phyloP scores from a whole-genome alignment of 2,329 filamentous ascomycete genomes.

The Apiospora pterosperma region DNA sequence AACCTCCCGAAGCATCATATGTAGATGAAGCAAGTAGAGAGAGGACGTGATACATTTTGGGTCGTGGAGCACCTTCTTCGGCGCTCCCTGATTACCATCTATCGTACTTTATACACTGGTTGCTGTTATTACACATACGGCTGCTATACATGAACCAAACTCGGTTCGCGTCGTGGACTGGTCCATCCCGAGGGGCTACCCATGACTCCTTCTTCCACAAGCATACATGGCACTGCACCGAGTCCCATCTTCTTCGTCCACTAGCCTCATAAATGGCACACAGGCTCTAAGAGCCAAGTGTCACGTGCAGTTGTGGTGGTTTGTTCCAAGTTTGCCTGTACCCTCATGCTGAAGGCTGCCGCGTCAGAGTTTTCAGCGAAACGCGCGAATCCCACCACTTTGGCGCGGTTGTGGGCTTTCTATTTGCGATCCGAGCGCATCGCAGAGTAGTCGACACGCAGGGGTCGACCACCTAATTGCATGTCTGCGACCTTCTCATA shows the following conservation, averaged over 20 bases:
- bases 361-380: not conserved
- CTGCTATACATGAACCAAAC: not conserved
- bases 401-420: not conserved
- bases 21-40: not conserved
- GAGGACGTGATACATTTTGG: not conserved
- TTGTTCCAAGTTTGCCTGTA: not conserved
- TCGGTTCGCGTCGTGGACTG: not conserved
- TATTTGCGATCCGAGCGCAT: not conserved
- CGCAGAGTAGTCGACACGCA: slow-evolving; percentile 63
- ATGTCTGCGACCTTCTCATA: slow-evolving; percentile 52
- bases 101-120: not conserved
- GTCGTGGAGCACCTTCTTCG: not conserved
- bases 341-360: not conserved
- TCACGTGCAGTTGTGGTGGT: not conserved
- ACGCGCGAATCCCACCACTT: too few species aligned
- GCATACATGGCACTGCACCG: not conserved
- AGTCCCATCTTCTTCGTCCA: not conserved
- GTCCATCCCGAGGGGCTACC: not conserved
- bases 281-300: not conserved
- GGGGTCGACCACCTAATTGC: slow-evolving; percentile 60
- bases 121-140: not conserved
- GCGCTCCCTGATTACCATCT: not conserved
- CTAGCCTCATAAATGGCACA: not conserved
- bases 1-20: too few species aligned
- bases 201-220: not conserved